Percentiles rank a stretch among this genome's conserved stretches.
Conservation (phyloP, 495 filamentous ascomycete species). For the Aspergillus coremiiformis region DNA sequence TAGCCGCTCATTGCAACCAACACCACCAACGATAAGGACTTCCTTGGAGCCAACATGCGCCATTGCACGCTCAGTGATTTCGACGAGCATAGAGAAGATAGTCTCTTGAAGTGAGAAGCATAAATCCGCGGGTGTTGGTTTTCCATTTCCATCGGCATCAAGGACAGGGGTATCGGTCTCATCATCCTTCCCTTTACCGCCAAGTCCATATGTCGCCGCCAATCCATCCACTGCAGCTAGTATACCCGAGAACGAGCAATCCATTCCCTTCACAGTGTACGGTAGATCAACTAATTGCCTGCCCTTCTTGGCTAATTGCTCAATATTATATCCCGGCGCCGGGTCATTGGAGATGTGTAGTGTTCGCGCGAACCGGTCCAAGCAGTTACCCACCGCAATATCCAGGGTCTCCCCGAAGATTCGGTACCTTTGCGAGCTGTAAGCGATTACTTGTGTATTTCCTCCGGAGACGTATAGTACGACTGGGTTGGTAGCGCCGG, state of each 20-base stretch:
- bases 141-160: slow-evolving; percentile 27
- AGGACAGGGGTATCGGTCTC: slow-evolving; percentile 8
- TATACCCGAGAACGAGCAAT: slow-evolving; percentile 90
- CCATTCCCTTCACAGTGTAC: slow-evolving; percentile 97
- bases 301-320: slow-evolving; percentile 83
- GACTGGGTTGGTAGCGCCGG: slow-evolving; percentile 82
- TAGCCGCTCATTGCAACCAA: slow-evolving; percentile 91
- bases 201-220: slow-evolving; percentile 53
- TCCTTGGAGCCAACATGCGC: slow-evolving; percentile 87
- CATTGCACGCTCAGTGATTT: slow-evolving; percentile 98
- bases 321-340: slow-evolving; percentile 95
- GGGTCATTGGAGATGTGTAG: slow-evolving; percentile 90
- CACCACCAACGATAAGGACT: slow-evolving; percentile 93
- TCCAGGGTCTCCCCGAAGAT: slow-evolving; percentile 98
- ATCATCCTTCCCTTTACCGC: slow-evolving; percentile 30
- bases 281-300: slow-evolving; percentile 75
- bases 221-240: slow-evolving; percentile 72
- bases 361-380: slow-evolving; percentile 90
- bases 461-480: slow-evolving; percentile 95
- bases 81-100: slow-evolving; percentile 91
- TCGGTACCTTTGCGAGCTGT: slow-evolving; percentile 85
- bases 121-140: slow-evolving; percentile 73
- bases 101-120: slow-evolving; percentile 96
- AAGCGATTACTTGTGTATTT: slow-evolving; percentile 97
- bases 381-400: slow-evolving; percentile 95